Evolutionary conservation across 805 yeast genomes (phyloP).

Genomic region (Saturnispora bothae): DNA sequence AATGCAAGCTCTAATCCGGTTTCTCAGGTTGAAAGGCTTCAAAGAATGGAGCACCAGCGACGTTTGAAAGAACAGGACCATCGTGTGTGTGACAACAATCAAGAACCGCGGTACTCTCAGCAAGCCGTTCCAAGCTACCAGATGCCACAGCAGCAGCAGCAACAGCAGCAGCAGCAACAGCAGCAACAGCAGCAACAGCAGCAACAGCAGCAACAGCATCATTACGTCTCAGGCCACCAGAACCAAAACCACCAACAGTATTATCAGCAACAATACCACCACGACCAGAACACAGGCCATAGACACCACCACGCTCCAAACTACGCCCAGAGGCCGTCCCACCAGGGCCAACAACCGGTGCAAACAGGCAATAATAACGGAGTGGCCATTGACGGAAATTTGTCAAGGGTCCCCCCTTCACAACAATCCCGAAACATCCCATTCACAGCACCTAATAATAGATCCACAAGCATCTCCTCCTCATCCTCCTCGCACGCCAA

Average conservation of each 20-base stretch:
- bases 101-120: no score
- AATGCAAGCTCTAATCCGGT: no score
- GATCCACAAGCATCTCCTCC: background rate
- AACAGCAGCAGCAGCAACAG: constrained; percentile 1
- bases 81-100: background rate
- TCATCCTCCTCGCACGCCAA: no score
- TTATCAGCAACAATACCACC: constrained; percentile 11
- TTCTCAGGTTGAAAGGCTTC: no score
- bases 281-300: no score
- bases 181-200: constrained; percentile 10
- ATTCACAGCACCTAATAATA: background rate
- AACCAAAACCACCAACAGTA: background rate
- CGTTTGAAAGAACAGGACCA: background rate
- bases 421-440: background rate
- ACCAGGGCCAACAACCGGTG: no score
- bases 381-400: no score
- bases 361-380: background rate
- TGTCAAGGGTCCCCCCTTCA: constrained; percentile 1
- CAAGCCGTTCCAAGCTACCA: no score
- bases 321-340: no score
- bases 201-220: constrained; percentile 5
- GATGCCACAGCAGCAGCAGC: no score
- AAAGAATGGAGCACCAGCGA: no score
- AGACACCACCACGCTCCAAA: no score
- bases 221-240: background rate